phyloP scores from a whole-genome alignment of 2,329 filamentous ascomycete species.

The Venturia nashicola region DNA sequence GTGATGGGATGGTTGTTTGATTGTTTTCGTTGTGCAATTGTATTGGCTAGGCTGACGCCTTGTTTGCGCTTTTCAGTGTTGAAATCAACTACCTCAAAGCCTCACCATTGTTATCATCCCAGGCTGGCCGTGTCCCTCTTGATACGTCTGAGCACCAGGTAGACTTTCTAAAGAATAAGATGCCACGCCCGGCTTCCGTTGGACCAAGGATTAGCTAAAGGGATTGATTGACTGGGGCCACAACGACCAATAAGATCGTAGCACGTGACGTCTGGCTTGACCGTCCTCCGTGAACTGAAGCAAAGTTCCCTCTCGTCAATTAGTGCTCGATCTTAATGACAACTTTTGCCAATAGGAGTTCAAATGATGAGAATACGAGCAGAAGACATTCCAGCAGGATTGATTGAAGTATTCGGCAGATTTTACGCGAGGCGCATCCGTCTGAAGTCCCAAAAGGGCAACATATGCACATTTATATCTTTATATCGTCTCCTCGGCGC shows the following conservation, averaged over 20 bases:
- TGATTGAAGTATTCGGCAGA: neutral
- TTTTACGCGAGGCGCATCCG: constrained; percentile 1
- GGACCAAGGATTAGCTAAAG: neutral
- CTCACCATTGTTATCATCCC: neutral
- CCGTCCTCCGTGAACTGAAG: neutral
- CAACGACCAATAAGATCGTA: neutral
- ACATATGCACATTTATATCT: neutral
- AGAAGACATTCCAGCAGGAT: neutral
- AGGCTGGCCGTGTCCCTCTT: neutral
- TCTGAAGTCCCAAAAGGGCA: neutral
- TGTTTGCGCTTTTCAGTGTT: neutral
- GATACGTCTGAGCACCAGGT: neutral
- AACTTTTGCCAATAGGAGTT: neutral
- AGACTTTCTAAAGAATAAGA: neutral
- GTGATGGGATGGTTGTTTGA: neutral
- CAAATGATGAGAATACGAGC: neutral
- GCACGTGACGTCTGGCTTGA: neutral
- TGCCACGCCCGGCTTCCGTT: neutral
- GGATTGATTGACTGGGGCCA: neutral
- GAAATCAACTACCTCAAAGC: too few species aligned
- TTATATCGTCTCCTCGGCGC: neutral
- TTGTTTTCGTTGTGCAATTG: neutral
- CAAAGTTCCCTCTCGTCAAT: neutral
- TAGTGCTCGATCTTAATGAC: neutral
- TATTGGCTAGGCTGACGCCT: neutral